These are phyloP conservation scores for Rhodotorula sp. DNA, from an alignment of 1,284 basidiomycete genomes.

Conservation along the genomic window DNA sequence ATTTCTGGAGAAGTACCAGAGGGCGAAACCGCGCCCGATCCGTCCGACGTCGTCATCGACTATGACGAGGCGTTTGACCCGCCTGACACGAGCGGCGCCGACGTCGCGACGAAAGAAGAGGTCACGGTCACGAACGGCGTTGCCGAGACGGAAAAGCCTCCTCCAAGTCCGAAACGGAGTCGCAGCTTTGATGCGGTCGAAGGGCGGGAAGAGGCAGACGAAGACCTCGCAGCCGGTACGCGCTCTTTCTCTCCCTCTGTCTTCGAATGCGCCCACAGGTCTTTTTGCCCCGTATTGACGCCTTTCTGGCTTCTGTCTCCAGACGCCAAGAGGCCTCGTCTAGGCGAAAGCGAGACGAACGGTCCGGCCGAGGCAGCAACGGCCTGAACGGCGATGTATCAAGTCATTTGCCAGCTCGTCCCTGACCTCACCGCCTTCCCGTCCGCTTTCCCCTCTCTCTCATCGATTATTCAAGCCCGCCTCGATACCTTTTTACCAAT, in stretches of 20 bases:
- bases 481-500: neutral
- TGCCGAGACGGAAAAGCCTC: neutral
- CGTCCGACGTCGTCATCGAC: conserved; percentile 36
- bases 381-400: neutral
- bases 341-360: neutral
- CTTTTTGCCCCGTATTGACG: neutral
- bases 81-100: neutral
- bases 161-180: conserved; percentile 15
- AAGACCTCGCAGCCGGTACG: conserved; percentile 2
- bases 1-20: neutral
- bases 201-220: neutral
- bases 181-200: conserved; percentile 2
- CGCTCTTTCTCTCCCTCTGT: neutral
- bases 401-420: neutral
- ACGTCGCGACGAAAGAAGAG: neutral
- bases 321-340: conserved; percentile 19
- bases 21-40: conserved; percentile 1
- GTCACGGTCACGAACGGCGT: neutral
- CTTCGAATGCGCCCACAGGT: neutral
- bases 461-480: neutral
- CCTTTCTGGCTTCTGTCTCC: neutral
- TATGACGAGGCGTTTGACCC: conserved; percentile 35
- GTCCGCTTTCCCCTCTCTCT: too few species aligned
- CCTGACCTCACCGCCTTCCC: neutral
- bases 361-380: neutral